phyloP scores from a whole-genome alignment of 2,329 filamentous ascomycete genomes.

The Graphium sp. region DNA sequence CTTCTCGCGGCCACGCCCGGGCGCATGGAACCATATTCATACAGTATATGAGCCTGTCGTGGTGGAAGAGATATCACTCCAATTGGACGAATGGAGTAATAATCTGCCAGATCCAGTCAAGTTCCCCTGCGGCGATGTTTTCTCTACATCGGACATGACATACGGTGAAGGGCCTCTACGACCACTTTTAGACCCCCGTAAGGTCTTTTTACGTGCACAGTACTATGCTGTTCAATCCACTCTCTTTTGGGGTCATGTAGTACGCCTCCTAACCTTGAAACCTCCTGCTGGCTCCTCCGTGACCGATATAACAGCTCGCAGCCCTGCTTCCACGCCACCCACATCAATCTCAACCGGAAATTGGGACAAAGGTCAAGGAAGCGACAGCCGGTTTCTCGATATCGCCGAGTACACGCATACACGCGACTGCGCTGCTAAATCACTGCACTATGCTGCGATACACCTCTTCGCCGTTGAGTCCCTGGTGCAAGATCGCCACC shows the following conservation, averaged over 20 bases:
- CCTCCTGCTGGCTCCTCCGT: no score
- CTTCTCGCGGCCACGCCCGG: slow-evolving; percentile 7
- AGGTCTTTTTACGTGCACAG: slow-evolving; percentile 7
- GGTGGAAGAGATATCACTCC: slow-evolving; percentile 6
- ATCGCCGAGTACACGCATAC: no score
- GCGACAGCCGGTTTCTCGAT: not conserved
- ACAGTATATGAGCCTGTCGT: slow-evolving; percentile 7
- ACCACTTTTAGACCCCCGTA: slow-evolving; percentile 6
- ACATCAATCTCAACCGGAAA: no score
- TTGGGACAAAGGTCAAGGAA: not conserved
- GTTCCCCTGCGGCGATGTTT: slow-evolving; percentile 3
- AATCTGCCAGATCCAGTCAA: slow-evolving; percentile 5
- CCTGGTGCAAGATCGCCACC: slow-evolving; percentile 6
- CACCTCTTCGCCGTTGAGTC: slow-evolving; percentile 7
- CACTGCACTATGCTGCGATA: slow-evolving; percentile 5
- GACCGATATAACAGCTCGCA: no score
- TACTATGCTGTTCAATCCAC: slow-evolving; percentile 8
- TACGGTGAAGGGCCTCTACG: no score
- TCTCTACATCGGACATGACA: no score
- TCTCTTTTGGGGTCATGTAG: slow-evolving; percentile 8
- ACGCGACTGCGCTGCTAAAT: slow-evolving; percentile 1
- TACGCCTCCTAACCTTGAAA: slow-evolving; percentile 7
- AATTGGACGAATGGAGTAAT: slow-evolving; percentile 7
- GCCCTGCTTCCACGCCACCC: not conserved
- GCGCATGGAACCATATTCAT: slow-evolving; percentile 7